These are phyloP conservation scores for Piromyces sp. DNA, from an alignment of 192 early-diverging fungal genomes.

Conservation along the genomic window DNA sequence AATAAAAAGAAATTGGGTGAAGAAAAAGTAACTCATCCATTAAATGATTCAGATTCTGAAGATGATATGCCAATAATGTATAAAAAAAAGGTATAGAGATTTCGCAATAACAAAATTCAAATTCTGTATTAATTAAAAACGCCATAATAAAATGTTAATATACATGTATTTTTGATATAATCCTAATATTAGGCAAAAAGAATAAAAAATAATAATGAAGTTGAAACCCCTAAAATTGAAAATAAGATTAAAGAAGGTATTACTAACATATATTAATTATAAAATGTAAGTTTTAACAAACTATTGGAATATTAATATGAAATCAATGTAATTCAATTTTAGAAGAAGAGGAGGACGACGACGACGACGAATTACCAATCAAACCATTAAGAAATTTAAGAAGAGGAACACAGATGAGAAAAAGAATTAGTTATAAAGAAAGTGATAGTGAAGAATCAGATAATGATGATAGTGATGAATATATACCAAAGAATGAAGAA, in stretches of 20 bases:
- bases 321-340: too few species aligned
- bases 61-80: neutral
- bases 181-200: too few species aligned
- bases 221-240: too few species aligned
- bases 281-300: too few species aligned
- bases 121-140: too few species aligned
- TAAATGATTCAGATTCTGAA: neutral
- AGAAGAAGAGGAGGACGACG: neutral
- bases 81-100: neutral
- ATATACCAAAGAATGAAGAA: neutral
- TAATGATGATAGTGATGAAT: neutral
- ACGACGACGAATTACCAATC: neutral
- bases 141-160: too few species aligned
- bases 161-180: too few species aligned
- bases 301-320: too few species aligned
- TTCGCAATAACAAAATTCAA: too few species aligned
- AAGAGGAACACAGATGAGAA: neutral
- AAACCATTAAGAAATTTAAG: neutral
- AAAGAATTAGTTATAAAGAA: neutral
- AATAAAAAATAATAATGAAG: too few species aligned
- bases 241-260: too few species aligned
- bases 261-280: too few species aligned
- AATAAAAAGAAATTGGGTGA: neutral
- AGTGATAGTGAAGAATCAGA: neutral
- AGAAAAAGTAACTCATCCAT: neutral